A percentile compares a stretch with the other conserved stretches of the same genome.
Conservation (phyloP, 1,284 basidiomycete genomes). For the Trichosporon faecale region DNA sequence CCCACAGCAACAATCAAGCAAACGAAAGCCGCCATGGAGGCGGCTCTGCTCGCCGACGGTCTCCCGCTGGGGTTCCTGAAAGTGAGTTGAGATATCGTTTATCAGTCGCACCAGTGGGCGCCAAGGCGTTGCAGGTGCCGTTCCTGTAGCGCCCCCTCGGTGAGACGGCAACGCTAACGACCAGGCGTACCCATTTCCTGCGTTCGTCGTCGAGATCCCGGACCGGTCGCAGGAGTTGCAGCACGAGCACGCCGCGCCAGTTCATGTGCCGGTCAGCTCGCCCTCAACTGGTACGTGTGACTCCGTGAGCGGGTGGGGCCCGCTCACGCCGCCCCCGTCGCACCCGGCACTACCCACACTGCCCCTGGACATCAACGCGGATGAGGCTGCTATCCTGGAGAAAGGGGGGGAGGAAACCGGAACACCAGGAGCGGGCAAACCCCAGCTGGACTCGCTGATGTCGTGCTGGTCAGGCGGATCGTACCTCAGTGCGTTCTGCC, state of each 20-base stretch:
- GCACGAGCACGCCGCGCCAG: background rate
- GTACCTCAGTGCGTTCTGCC: background rate
- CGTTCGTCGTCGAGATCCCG: slow-evolving; percentile 10
- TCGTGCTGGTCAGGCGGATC: background rate
- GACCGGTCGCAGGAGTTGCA: background rate
- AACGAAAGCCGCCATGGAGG: background rate
- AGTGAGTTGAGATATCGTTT: background rate
- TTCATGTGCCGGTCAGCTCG: background rate
- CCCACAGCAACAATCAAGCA: background rate
- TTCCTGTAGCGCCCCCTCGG: too few relatives aligned
- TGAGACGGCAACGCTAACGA: background rate
- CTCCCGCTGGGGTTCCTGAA: background rate
- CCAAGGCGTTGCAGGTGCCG: background rate
- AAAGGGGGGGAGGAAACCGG: too few relatives aligned
- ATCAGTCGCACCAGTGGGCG: background rate
- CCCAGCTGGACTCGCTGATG: background rate
- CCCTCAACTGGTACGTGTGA: background rate
- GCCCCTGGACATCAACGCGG: background rate
- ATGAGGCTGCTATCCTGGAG: background rate
- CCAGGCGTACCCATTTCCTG: slow-evolving; percentile 15
- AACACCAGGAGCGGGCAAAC: background rate
- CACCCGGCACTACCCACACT: background rate
- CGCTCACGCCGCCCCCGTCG: background rate
- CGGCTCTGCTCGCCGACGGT: background rate
- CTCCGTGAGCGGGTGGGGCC: background rate